A percentile compares a stretch with the other conserved stretches of the same genome.
Evolutionary conservation across 2,329 filamentous ascomycete species (phyloP).

Genomic region (Curvularia sp.): DNA sequence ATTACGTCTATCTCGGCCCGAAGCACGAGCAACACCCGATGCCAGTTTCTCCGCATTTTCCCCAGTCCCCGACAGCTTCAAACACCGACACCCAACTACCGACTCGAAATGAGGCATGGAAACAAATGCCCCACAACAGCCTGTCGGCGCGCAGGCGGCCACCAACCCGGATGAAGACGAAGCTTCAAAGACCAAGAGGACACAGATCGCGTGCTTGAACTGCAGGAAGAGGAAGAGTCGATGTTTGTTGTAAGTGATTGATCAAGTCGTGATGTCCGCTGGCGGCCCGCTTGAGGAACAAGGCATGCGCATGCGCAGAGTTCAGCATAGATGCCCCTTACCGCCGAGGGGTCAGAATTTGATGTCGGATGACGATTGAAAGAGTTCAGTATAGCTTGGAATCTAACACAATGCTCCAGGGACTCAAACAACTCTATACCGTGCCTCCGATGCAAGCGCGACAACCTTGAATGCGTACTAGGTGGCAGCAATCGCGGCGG

Average conservation of each 20-base stretch:
- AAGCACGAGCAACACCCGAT: slow-evolving; percentile 16
- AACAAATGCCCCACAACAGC: slow-evolving; percentile 21
- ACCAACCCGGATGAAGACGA: slow-evolving; percentile 28
- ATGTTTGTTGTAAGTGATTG: slow-evolving; percentile 48
- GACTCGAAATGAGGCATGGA: slow-evolving; percentile 24
- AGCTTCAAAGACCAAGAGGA: slow-evolving; percentile 30
- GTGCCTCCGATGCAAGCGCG: slow-evolving; percentile 65
- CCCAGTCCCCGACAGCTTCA: slow-evolving; percentile 22
- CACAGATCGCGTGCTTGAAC: slow-evolving; percentile 42
- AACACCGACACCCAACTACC: slow-evolving; percentile 21
- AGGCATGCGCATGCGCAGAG: background rate
- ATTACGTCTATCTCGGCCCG: slow-evolving; percentile 10
- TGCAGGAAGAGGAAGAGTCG: slow-evolving; percentile 51
- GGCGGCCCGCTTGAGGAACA: background rate
- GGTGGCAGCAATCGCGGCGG: slow-evolving; percentile 67
- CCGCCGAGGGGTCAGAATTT: background rate
- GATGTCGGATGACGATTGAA: background rate
- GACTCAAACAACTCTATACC: slow-evolving; percentile 61
- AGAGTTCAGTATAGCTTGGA: background rate
- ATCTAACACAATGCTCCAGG: slow-evolving; percentile 30
- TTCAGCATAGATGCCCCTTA: background rate
- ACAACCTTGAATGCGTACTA: slow-evolving; percentile 65
- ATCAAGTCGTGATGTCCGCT: slow-evolving; percentile 2
- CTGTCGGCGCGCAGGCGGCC: slow-evolving; percentile 17
- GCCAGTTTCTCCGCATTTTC: slow-evolving; percentile 16